phyloP scores from a whole-genome alignment of 768 basidiomycete genomes.

The Cyclocybe cylindracea region DNA sequence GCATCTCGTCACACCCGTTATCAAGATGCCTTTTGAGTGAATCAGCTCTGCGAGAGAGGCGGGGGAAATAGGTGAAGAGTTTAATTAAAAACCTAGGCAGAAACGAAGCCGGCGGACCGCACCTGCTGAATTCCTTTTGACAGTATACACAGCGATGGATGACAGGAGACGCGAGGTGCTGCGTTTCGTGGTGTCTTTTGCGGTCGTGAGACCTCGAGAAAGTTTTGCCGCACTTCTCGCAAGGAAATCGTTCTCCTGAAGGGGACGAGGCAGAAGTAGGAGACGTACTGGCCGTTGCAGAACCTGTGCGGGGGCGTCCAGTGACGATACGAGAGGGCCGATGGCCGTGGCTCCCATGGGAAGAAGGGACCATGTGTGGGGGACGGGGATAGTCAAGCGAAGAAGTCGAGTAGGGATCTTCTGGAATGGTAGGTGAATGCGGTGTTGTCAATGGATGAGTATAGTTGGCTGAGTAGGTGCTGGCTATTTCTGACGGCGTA shows the following conservation, averaged over 20 bases:
- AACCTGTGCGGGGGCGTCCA: slow-evolving; percentile 39
- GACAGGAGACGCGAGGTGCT: slow-evolving; percentile 64
- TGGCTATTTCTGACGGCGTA: slow-evolving; percentile 34
- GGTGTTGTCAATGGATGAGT: slow-evolving; percentile 19
- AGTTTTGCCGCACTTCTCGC: slow-evolving; percentile 75
- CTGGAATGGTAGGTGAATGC: slow-evolving; percentile 21
- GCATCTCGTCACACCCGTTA: slow-evolving; percentile 76
- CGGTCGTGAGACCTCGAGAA: slow-evolving; percentile 83
- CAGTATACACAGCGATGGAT: slow-evolving; percentile 74
- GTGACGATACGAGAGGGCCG: slow-evolving; percentile 40
- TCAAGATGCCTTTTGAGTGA: slow-evolving; percentile 83
- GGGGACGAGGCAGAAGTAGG: slow-evolving; percentile 39
- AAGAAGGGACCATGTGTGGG: slow-evolving; percentile 29
- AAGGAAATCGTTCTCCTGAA: slow-evolving; percentile 65
- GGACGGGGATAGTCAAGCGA: slow-evolving; percentile 27
- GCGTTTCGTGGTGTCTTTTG: slow-evolving; percentile 79
- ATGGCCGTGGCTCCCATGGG: slow-evolving; percentile 27
- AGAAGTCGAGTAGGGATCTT: slow-evolving; percentile 21
- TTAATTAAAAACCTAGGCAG: slow-evolving; percentile 8
- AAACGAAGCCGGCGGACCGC: slow-evolving; percentile 20
- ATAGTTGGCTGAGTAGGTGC: slow-evolving; percentile 28
- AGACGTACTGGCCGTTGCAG: slow-evolving; percentile 31
- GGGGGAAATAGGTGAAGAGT: slow-evolving; percentile 5
- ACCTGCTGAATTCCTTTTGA: slow-evolving; percentile 77
- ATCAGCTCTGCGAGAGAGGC: slow-evolving; percentile 42